Base-by-base conservation (phyloP, 2,329 filamentous ascomycete species). In the Colletotrichum magnum region DNA sequence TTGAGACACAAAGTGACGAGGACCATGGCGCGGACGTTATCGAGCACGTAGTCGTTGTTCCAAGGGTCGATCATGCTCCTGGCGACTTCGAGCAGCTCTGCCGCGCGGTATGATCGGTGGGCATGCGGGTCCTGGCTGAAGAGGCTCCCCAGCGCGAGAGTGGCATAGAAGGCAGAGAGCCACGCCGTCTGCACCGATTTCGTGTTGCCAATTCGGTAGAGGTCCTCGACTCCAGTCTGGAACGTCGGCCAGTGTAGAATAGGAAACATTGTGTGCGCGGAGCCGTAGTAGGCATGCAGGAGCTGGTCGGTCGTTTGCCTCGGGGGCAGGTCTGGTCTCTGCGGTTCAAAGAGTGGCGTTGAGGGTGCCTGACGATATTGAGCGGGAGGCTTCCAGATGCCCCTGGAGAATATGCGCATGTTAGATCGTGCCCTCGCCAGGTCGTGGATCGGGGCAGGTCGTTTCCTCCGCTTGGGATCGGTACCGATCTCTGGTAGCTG, bases 191-290 rank as follows among this genome's bases (percentile, higher is more conserved):
- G 84, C 6, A 89, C 84, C 4, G 88, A 87, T 36, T 87, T 83
- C 18, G 92, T 84, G 51, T 87, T 88, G 4, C 89, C 88, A 50
- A 83, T 82, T 64, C 88, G 88, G 79, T 97, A 97, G 6, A 97
- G 84, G 9, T 89, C 86, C 65, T 97, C 93, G 70, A 95, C 92
- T 59, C 92, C 88, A 56, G 88, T 86, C 74, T 92, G 86, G 75
- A 98, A 97, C 0, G 88, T 92, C 2, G 94, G 93, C 93, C 95
- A 97, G 79, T 98, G 94, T 10, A 98, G 76, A 51, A 97, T 90
- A 0, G 96, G 96, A 73, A 95, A 92, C 78, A 93, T 91, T 39
- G 90, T 88, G 77, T 98, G 95, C 26, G 94, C 85, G 6, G 92
- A 92, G 47, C 87, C 85, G 74, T 93, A 92, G 79, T 97, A 99